Evolutionary conservation across 306 rosid genomes (phyloP), one percentile per base, ranked within the genome.

Genomic region (Glycine soja): DNA sequence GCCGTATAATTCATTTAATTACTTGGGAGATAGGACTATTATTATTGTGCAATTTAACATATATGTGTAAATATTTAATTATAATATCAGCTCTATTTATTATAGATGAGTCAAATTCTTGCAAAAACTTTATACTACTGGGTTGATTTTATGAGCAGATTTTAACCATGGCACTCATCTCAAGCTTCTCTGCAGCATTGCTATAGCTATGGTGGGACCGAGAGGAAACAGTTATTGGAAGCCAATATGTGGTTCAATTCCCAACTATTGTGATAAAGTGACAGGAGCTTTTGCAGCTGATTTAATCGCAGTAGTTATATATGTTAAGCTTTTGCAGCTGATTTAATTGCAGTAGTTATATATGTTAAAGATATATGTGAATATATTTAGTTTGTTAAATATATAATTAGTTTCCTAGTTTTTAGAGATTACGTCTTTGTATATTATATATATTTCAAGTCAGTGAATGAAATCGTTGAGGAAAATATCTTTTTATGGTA

Each of bases 181-280:
- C 98, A 58, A 81, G 97, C 83, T 62, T 89, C 9, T 92, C 97
- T 3, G 94, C 94, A 3, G 90, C 94, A 0, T 77, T 72, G 90
- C 97, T 0, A 81, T 93, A 69, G 97, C 89, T 4, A 66, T 85
- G 16, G 89, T 93, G 61, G 98, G 91, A 3, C 85, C 87, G 89
- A 72, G 89, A 8, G 97, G 94, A 36, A 90, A 93, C 47, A 30
- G 53, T 2, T 79, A 67, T 56, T 93, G 97, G 97, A 81, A 86
- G 32, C 97, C 97, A 15, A 86, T 93, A 15, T 93, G 97, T 53
- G 89, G 80, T 48, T 89, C 87, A 80, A 93, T 93, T 2, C 77
- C 80, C 1, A 82, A 84, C 43, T 93, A 80, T 53, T 93, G 97
- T 15, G 16, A 84, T 67, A 87, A 88, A 16, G 87, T 90, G 2